Evolutionary conservation across 257 asterid genomes (phyloP).

Genomic region (Echites panduratus): DNA sequence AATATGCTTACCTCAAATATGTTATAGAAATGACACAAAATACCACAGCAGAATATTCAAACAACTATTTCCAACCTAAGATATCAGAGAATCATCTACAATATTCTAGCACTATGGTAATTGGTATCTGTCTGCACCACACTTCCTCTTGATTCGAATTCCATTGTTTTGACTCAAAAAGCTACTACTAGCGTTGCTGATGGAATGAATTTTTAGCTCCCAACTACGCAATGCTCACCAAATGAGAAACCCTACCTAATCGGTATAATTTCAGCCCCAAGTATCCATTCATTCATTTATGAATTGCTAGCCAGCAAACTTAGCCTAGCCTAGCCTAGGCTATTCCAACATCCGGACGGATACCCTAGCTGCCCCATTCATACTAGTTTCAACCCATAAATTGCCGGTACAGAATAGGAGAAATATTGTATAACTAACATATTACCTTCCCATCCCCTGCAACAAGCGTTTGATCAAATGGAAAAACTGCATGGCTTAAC

Average conservation of each 20-base stretch:
- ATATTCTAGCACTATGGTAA: too few species aligned
- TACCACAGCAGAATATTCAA: too few species aligned
- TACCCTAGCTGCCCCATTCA: too few species aligned
- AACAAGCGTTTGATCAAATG: background rate
- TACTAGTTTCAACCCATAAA: background rate
- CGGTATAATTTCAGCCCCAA: background rate
- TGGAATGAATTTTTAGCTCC: slow-evolving; percentile 10
- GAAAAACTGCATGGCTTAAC: background rate
- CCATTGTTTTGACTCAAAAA: background rate
- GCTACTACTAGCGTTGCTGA: too few species aligned
- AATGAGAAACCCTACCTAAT: background rate
- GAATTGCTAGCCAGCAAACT: background rate
- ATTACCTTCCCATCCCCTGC: background rate
- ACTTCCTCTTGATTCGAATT: background rate
- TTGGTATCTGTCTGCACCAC: too few species aligned
- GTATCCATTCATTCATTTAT: background rate
- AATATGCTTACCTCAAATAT: too few species aligned
- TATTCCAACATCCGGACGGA: too few species aligned
- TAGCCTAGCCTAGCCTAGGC: too few species aligned
- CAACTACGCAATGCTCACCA: background rate
- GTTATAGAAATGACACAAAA: too few species aligned
- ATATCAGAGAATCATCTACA: too few species aligned
- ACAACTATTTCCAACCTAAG: too few species aligned
- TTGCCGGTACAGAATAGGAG: background rate
- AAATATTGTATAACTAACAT: too few species aligned